Percentiles rank a stretch among this genome's conserved stretches.
These are phyloP conservation scores for Leptodermis oblonga DNA, from an alignment of 257 asterid genomes.

Conservation along the genomic window DNA sequence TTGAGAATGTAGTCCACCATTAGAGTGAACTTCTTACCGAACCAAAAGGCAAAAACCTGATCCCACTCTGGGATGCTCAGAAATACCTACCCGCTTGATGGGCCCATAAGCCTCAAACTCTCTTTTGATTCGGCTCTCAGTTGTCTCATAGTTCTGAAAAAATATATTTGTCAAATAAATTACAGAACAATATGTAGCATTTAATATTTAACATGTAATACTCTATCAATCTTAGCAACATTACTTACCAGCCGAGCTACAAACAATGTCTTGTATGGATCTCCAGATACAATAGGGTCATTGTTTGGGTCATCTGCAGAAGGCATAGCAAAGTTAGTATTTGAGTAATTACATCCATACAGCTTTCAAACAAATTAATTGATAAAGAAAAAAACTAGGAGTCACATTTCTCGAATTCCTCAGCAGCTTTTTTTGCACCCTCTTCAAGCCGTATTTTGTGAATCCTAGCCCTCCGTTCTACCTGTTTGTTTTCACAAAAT, in stretches of 20 bases:
- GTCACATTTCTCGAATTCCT: slow-evolving; percentile 83
- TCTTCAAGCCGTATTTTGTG: slow-evolving; percentile 79
- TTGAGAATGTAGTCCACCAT: slow-evolving; percentile 21
- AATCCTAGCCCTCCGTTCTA: slow-evolving; percentile 80
- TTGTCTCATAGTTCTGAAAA: slow-evolving; percentile 87
- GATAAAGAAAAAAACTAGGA: slow-evolving; percentile 4
- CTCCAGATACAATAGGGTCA: slow-evolving; percentile 82
- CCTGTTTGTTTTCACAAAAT: slow-evolving; percentile 41
- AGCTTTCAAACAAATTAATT: not conserved
- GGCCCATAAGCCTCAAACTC: slow-evolving; percentile 99
- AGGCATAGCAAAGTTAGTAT: slow-evolving; percentile 9
- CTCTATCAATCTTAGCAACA: slow-evolving; percentile 5
- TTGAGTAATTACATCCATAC: not conserved
- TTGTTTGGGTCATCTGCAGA: slow-evolving; percentile 81
- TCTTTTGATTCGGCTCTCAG: slow-evolving; percentile 90
- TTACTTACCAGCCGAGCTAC: slow-evolving; percentile 90
- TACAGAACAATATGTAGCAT: not conserved
- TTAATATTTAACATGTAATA: not conserved
- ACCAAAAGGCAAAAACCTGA: slow-evolving; percentile 65
- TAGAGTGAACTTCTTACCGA: slow-evolving; percentile 67
- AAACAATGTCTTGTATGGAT: slow-evolving; percentile 93
- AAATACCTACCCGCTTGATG: slow-evolving; percentile 99
- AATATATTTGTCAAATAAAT: slow-evolving; percentile 10
- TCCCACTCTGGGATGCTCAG: slow-evolving; percentile 58
- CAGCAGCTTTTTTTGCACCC: slow-evolving; percentile 90